These are phyloP conservation scores for Sambucus nigra DNA, from an alignment of 129 eudicot species.

Conservation along the genomic window DNA sequence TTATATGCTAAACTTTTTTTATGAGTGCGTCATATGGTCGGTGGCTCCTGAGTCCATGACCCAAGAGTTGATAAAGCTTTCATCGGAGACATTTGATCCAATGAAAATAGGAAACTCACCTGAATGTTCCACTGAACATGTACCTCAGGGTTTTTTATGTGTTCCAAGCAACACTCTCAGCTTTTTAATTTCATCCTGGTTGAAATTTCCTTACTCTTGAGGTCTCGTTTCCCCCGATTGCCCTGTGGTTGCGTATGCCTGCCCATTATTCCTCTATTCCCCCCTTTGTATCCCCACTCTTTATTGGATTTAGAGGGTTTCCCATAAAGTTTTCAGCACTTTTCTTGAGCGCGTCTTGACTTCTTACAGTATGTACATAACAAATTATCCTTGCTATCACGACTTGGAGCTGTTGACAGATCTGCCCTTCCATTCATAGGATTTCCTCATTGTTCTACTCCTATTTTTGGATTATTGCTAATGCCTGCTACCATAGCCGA, in stretches of 20 bases:
- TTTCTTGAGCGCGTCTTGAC: too few relatives aligned
- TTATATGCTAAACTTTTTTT: too few relatives aligned
- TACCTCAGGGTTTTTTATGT: not conserved
- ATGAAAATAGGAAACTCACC: too few relatives aligned
- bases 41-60: too few relatives aligned
- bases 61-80: too few relatives aligned
- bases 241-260: too few relatives aligned
- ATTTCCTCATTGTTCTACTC: not conserved
- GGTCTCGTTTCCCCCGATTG: not conserved
- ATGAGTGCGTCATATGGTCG: too few relatives aligned
- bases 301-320: not conserved
- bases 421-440: not conserved
- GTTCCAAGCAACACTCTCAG: too few relatives aligned
- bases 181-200: not conserved
- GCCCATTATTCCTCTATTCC: not conserved
- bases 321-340: too few relatives aligned
- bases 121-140: not conserved
- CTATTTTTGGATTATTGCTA: too few relatives aligned
- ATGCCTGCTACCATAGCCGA: too few relatives aligned
- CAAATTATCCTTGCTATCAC: not conserved
- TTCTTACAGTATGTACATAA: slow-evolving; percentile 6
- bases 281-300: not conserved
- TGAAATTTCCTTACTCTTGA: not conserved
- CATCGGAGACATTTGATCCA: not conserved
- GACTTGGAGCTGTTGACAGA: too few relatives aligned